phyloP scores from a whole-genome alignment of 129 eudicot species.

The Escallonia herrerae region DNA sequence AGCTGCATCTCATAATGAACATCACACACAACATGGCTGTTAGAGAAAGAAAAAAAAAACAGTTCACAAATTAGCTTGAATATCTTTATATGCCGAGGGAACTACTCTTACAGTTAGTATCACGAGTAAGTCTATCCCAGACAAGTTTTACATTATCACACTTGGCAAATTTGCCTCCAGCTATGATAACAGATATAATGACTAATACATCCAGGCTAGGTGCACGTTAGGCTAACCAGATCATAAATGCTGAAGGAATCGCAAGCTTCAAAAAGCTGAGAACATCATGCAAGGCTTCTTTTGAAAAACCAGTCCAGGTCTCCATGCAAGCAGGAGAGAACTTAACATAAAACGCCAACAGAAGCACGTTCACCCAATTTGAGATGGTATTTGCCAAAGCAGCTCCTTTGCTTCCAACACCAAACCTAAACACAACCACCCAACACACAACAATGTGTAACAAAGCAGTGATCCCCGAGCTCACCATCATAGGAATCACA shows the following conservation, averaged over 20 bases:
- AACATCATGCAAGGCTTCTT: slow-evolving; percentile 7
- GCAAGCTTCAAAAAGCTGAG: slow-evolving; percentile 47
- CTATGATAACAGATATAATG: no score
- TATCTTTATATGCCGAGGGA: no score
- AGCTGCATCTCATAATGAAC: slow-evolving; percentile 31
- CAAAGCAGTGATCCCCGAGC: slow-evolving; percentile 12
- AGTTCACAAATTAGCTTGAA: no score
- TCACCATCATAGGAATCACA: slow-evolving; percentile 8
- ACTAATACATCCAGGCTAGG: background rate
- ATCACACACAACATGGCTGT: background rate
- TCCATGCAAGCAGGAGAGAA: slow-evolving; percentile 10
- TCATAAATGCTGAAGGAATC: slow-evolving; percentile 63
- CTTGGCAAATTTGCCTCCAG: no score
- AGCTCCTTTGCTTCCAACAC: slow-evolving; percentile 10
- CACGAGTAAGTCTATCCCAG: no score
- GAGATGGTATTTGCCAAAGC: slow-evolving; percentile 7
- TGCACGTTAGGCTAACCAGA: slow-evolving; percentile 31
- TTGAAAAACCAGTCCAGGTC: slow-evolving; percentile 18
- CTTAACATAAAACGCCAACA: slow-evolving; percentile 7
- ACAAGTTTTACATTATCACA: no score
- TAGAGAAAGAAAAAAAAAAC: no score
- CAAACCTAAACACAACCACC: slow-evolving; percentile 10
- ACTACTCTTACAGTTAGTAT: no score
- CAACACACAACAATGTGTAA: slow-evolving; percentile 10
- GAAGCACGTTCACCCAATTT: slow-evolving; percentile 6